Evolutionary conservation across 2,329 filamentous ascomycete genomes (phyloP).

Genomic region (Apiospora koreana): DNA sequence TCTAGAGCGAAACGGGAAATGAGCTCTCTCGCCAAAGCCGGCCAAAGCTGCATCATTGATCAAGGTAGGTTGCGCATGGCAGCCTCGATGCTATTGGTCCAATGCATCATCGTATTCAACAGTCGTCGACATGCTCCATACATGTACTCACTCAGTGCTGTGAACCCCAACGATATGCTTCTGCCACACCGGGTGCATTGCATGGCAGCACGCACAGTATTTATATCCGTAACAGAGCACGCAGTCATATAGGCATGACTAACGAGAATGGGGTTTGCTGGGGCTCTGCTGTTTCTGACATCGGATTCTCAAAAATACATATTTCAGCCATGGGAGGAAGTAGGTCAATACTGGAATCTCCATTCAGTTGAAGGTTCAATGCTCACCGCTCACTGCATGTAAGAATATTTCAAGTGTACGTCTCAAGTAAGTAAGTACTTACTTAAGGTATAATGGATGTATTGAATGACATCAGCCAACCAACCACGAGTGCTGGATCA

Average conservation of each 20-base stretch:
- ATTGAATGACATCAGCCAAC: no score
- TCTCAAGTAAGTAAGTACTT: no score
- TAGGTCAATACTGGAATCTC: background rate
- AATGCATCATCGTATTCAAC: background rate
- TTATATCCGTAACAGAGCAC: background rate
- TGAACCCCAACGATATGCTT: background rate
- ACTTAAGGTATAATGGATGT: no score
- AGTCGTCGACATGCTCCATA: background rate
- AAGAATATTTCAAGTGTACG: no score
- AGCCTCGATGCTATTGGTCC: background rate
- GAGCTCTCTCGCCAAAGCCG: background rate
- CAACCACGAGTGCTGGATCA: slow-evolving; percentile 3
- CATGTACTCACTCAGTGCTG: no score
- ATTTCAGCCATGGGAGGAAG: background rate
- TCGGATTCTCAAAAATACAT: background rate
- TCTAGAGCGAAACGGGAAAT: slow-evolving; percentile 7
- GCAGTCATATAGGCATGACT: background rate
- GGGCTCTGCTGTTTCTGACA: background rate
- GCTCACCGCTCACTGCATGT: no score
- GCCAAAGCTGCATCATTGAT: background rate
- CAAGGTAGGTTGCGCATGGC: background rate
- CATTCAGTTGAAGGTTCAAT: no score
- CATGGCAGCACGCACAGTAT: background rate
- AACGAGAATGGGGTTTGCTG: background rate
- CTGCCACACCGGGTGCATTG: background rate